These are phyloP conservation scores for Lippia alba DNA, from an alignment of 305 asterid genomes.

Conservation along the genomic window DNA sequence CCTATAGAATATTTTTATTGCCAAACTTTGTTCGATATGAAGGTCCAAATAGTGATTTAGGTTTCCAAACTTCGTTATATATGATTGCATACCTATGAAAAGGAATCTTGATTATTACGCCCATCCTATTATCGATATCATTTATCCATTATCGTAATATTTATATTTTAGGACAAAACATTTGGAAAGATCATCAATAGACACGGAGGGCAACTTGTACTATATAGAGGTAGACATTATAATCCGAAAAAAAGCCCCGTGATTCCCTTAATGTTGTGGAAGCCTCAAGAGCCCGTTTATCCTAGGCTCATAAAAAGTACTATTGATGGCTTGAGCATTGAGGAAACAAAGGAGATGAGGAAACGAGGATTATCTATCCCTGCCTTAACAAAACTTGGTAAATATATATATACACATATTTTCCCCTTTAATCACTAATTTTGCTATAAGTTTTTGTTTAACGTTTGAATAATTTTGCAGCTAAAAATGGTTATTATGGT, in stretches of 20 bases:
- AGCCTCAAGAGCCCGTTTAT: slow-evolving; percentile 94
- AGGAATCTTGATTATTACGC: too few species aligned
- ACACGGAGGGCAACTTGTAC: slow-evolving; percentile 80
- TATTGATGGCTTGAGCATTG: slow-evolving; percentile 75
- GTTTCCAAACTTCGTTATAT: too few species aligned
- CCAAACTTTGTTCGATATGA: not conserved
- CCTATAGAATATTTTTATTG: not conserved
- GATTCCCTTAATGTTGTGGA: slow-evolving; percentile 93
- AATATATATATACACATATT: too few species aligned
- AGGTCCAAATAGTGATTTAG: too few species aligned
- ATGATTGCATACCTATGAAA: too few species aligned
- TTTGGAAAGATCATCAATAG: slow-evolving; percentile 81
- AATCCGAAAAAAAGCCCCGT: slow-evolving; percentile 64
- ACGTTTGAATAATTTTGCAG: slow-evolving; percentile 48
- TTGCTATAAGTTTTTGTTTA: slow-evolving; percentile 3
- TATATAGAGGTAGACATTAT: slow-evolving; percentile 88
- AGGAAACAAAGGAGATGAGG: slow-evolving; percentile 78
- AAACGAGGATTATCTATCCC: slow-evolving; percentile 68
- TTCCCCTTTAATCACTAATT: slow-evolving; percentile 14
- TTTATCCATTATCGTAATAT: not conserved
- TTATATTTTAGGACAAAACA: slow-evolving; percentile 72
- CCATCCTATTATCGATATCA: too few species aligned
- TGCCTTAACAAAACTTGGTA: slow-evolving; percentile 78
- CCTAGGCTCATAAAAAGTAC: slow-evolving; percentile 83
- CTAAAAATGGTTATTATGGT: slow-evolving; percentile 88